A percentile compares a stretch with the other conserved stretches of the same genome.
Evolutionary conservation across 148 eudicot species (phyloP).

Genomic region (Hydrangea macrophylla): DNA sequence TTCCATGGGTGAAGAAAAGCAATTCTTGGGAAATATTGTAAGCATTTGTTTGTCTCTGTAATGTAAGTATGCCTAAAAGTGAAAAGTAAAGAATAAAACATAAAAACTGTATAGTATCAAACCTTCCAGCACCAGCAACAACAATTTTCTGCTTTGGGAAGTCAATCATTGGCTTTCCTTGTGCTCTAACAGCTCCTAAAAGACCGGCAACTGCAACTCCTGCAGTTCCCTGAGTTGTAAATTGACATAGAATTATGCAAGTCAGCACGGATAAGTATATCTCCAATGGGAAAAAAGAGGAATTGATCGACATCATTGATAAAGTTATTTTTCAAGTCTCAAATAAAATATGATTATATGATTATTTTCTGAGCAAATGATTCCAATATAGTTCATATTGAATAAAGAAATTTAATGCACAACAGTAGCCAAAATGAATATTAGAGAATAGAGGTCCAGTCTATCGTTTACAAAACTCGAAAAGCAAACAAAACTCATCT

Average conservation of each 20-base stretch:
- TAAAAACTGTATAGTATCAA: no score
- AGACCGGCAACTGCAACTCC: slow-evolving; percentile 99
- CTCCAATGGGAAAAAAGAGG: neutral
- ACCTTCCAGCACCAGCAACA: slow-evolving; percentile 99
- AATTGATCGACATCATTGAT: neutral
- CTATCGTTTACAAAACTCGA: no score
- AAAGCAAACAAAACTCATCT: no score
- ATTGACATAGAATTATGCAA: slow-evolving; percentile 5
- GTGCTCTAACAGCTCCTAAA: slow-evolving; percentile 97
- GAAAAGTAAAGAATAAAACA: slow-evolving; percentile 11
- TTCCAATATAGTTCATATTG: neutral
- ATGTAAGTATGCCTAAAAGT: neutral
- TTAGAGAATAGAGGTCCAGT: neutral
- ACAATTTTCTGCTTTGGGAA: slow-evolving; percentile 95
- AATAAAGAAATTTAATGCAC: neutral
- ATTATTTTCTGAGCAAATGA: no score
- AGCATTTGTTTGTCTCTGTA: neutral
- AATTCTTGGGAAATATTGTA: neutral
- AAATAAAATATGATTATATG: neutral
- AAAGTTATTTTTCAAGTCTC: neutral
- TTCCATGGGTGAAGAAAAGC: neutral
- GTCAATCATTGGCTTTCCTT: slow-evolving; percentile 94
- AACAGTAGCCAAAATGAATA: neutral
- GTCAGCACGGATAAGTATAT: neutral
- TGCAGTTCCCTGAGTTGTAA: slow-evolving; percentile 79